Conservation (phyloP, 2,329 filamentous ascomycete genomes). For the Trichoderma pleuroti region DNA sequence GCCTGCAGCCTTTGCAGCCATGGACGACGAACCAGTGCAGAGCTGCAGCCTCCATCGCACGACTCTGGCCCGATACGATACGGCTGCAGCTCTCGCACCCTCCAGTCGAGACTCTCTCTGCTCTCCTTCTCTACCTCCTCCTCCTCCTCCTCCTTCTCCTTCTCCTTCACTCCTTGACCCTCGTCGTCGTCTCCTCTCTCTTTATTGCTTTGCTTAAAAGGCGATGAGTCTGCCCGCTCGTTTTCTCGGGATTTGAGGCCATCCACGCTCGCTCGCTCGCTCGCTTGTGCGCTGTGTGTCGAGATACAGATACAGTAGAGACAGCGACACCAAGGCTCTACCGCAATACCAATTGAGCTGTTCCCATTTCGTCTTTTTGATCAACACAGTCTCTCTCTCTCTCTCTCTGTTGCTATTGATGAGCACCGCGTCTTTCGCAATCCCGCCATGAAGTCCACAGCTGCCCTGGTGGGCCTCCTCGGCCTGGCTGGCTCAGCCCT, state of each 20-base stretch:
- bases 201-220: background rate
- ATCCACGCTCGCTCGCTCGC: constrained; percentile 11
- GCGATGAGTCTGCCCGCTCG: constrained; percentile 3
- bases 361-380: background rate
- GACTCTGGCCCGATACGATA: constrained; percentile 13
- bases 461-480: constrained; percentile 34
- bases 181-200: background rate
- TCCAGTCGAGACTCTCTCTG: background rate
- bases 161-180: background rate
- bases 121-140: background rate
- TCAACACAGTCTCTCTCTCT: background rate
- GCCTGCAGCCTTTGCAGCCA: background rate
- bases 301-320: too few species aligned
- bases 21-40: constrained; percentile 3
- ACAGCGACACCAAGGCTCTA: background rate
- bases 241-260: background rate
- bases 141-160: background rate
- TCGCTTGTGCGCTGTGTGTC: background rate
- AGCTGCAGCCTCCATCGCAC: constrained; percentile 15
- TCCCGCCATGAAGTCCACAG: constrained; percentile 23
- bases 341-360: background rate
- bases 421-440: background rate
- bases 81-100: constrained; percentile 7
- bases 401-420: background rate
- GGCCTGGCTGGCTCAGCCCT: constrained; percentile 33